Evolutionary conservation across 179 eudicot genomes (phyloP), one percentile per base, ranked within the genome.

Genomic region (Carnegiea gigantea): DNA sequence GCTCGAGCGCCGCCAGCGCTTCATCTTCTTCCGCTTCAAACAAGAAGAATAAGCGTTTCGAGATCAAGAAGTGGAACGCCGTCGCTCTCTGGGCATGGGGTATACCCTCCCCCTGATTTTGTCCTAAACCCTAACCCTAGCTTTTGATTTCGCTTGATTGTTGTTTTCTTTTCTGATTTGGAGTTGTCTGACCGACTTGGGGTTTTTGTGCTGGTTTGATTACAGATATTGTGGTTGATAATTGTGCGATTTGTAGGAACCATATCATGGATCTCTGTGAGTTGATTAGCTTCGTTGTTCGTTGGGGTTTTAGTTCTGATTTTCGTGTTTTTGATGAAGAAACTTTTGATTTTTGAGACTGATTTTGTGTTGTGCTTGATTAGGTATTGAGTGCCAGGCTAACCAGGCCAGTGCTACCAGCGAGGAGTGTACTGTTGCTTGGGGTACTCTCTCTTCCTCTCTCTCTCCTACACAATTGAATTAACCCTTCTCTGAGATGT

Each of bases 1-100:
- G 84, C 23, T 76, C 91, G 9, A 76, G 78, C 77, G 17, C 36
- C 20, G 87, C 79, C 1, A 85, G 74, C 17, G 30, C 90, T 0
- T 90, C 92, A 2, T 70, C 91, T 23, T 57, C 62, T 1, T 26
- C 71, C 17, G 33, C 38, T 5, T 67, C 71, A 5, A 28, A 4
- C 14, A 92, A 91, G 80, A 91, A 90, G 77, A 54, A 90, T 5
- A 91, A 91, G 88, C 95, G 93, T 3, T 94, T 94, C 77, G 98
- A 94, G 86, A 92, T 93, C 88, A 94, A 94, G 57, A 93, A 93
- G 89, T 94, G 98, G 98, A 94, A 93, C 89, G 98, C 98, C 30
- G 98, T 94, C 36, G 83, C 98, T 76, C 95, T 94, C 24, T 94
- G 98, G 98, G 97, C 98, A 78, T 94, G 98, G 98, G 98, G 90